Conservation (phyloP, 768 basidiomycete species). For the Hericium erinaceus region DNA sequence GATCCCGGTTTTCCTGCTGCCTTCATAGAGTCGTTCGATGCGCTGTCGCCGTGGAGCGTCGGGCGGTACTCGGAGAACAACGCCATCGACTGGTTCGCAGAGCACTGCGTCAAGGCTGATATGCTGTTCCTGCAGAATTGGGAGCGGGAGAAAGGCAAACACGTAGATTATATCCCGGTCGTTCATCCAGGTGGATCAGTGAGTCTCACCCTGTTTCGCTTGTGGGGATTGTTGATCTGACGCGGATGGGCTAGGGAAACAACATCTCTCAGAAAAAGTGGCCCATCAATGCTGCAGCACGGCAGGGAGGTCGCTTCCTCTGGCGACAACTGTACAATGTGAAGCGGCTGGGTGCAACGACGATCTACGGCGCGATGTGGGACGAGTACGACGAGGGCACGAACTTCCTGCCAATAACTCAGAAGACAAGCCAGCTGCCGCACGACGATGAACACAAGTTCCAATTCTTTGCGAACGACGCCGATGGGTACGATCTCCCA, state of each 20-base stretch:
- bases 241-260: slow-evolving; percentile 37
- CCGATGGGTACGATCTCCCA: slow-evolving; percentile 68
- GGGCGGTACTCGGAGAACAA: slow-evolving; percentile 55
- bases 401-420: slow-evolving; percentile 66
- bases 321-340: slow-evolving; percentile 75
- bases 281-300: slow-evolving; percentile 61
- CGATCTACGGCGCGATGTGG: slow-evolving; percentile 82
- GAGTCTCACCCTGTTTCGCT: slow-evolving; percentile 21
- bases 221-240: slow-evolving; percentile 1
- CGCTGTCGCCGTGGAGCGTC: slow-evolving; percentile 77
- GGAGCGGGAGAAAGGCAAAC: slow-evolving; percentile 25
- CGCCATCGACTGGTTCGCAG: slow-evolving; percentile 55
- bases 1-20: slow-evolving; percentile 57
- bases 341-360: slow-evolving; percentile 47
- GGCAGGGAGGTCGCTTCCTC: slow-evolving; percentile 67
- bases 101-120: slow-evolving; percentile 56
- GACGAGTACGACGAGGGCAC: slow-evolving; percentile 88
- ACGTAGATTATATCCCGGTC: slow-evolving; percentile 77
- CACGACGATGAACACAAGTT: slow-evolving; percentile 38
- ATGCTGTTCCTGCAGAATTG: slow-evolving; percentile 45
- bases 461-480: slow-evolving; percentile 64
- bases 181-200: slow-evolving; percentile 79
- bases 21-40: slow-evolving; percentile 73
- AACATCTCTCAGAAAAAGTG: slow-evolving; percentile 66
- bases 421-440: slow-evolving; percentile 50